phyloP scores from a whole-genome alignment of 768 basidiomycete species.

The Pilatotrama ljubarskyi region DNA sequence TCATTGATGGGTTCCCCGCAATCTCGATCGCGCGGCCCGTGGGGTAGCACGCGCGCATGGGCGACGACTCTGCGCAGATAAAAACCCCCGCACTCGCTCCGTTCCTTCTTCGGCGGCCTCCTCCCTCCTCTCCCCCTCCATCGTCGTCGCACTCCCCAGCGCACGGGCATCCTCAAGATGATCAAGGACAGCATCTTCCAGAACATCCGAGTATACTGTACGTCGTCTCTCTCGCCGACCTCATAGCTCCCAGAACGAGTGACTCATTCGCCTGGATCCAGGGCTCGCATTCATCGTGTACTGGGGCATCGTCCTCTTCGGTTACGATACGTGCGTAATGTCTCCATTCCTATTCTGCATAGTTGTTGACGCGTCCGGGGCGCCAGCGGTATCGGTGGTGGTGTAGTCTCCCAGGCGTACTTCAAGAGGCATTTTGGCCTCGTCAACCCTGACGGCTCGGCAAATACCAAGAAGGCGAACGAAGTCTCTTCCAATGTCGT shows the following conservation, averaged over 20 bases:
- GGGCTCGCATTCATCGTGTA: slow-evolving; percentile 75
- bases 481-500: slow-evolving; percentile 81
- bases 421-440: slow-evolving; percentile 68
- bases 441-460: slow-evolving; percentile 42
- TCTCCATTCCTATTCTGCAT: neutral
- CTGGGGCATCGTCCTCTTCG: slow-evolving; percentile 82
- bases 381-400: slow-evolving; percentile 61
- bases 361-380: neutral
- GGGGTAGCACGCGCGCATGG: slow-evolving; percentile 6
- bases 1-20: slow-evolving; percentile 19
- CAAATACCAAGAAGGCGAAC: slow-evolving; percentile 42
- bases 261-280: slow-evolving; percentile 26
- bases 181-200: slow-evolving; percentile 34
- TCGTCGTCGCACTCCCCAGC: neutral
- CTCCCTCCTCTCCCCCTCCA: slow-evolving; percentile 1
- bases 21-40: slow-evolving; percentile 21
- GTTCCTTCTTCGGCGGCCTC: slow-evolving; percentile 11
- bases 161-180: slow-evolving; percentile 7
- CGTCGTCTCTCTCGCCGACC: slow-evolving; percentile 27
- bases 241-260: neutral
- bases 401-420: slow-evolving; percentile 62
- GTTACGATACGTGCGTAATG: slow-evolving; percentile 67
- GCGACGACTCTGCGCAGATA: slow-evolving; percentile 1
- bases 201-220: slow-evolving; percentile 70
- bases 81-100: slow-evolving; percentile 3